phyloP scores from a whole-genome alignment of 345 rosid genomes.

The Cardiospermum halicacabum region DNA sequence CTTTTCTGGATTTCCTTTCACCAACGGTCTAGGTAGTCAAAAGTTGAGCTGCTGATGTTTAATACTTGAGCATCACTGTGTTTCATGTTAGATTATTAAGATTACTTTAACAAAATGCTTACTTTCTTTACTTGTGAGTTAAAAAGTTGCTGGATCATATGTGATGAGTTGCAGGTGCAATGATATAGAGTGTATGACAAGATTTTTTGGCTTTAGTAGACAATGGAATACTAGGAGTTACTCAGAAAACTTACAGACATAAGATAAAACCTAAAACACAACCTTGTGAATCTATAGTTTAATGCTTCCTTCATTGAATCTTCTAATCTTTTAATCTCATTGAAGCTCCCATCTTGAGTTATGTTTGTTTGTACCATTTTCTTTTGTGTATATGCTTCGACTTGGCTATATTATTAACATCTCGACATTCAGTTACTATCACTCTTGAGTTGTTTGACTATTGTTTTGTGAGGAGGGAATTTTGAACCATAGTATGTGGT shows the following conservation, averaged over 20 bases:
- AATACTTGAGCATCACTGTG: not conserved
- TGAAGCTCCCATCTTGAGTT: not conserved
- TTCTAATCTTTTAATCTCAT: not conserved
- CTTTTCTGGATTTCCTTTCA: not conserved
- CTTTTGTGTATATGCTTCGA: not conserved
- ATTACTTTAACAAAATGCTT: not conserved
- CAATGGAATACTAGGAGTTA: not conserved
- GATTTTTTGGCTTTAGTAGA: not conserved
- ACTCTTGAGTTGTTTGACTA: not conserved
- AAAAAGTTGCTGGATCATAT: not conserved
- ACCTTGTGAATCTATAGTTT: not conserved
- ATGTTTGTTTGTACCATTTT: not conserved
- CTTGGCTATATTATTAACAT: not conserved
- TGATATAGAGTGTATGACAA: not conserved
- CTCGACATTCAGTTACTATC: not conserved
- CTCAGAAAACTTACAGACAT: not conserved
- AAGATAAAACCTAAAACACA: not conserved
- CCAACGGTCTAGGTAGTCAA: not conserved
- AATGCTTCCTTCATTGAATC: not conserved
- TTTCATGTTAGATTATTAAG: not conserved
- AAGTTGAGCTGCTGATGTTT: not conserved
- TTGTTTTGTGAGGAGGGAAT: not conserved
- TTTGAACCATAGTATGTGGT: not conserved
- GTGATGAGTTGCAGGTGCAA: not conserved
- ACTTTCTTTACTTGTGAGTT: not conserved